These are phyloP conservation scores for Adenanthera pavonina DNA, from an alignment of 306 rosid genomes.

Conservation along the genomic window DNA sequence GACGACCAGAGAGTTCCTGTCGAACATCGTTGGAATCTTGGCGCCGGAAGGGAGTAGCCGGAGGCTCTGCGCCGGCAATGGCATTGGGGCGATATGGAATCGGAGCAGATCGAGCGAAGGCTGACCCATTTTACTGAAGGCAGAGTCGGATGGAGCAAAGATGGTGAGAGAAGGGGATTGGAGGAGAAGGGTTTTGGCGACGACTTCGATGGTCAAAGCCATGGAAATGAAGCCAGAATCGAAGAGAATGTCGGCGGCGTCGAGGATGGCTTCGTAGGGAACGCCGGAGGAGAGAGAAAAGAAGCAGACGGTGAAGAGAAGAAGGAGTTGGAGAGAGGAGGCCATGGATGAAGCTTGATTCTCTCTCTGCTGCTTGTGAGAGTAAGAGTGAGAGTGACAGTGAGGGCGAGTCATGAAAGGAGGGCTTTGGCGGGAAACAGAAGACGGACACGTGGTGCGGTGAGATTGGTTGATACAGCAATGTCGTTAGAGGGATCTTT, in stretches of 20 bases:
- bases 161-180: conserved; percentile 70
- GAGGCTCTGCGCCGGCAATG: conserved; percentile 55
- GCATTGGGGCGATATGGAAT: conserved; percentile 61
- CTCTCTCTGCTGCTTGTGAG: neutral
- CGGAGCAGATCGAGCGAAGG: conserved; percentile 80
- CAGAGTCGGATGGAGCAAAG: conserved; percentile 77
- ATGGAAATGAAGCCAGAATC: conserved; percentile 75
- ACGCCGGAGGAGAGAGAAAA: conserved; percentile 48
- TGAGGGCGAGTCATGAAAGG: neutral
- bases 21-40: conserved; percentile 66
- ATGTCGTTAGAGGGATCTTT: conserved; percentile 42
- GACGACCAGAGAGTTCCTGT: conserved; percentile 55
- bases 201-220: conserved; percentile 72
- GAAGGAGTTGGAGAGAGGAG: conserved; percentile 22
- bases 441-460: conserved; percentile 34
- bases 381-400: neutral
- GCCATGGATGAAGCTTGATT: conserved; percentile 66
- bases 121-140: conserved; percentile 71
- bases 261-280: conserved; percentile 52
- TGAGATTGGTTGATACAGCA: conserved; percentile 21
- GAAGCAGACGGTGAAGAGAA: conserved; percentile 37
- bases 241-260: conserved; percentile 73
- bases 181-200: conserved; percentile 50
- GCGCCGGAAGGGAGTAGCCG: conserved; percentile 62
- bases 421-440: conserved; percentile 40